Evolutionary conservation across 345 rosid genomes (phyloP).

Genomic region (Eucalyptus grandis): DNA sequence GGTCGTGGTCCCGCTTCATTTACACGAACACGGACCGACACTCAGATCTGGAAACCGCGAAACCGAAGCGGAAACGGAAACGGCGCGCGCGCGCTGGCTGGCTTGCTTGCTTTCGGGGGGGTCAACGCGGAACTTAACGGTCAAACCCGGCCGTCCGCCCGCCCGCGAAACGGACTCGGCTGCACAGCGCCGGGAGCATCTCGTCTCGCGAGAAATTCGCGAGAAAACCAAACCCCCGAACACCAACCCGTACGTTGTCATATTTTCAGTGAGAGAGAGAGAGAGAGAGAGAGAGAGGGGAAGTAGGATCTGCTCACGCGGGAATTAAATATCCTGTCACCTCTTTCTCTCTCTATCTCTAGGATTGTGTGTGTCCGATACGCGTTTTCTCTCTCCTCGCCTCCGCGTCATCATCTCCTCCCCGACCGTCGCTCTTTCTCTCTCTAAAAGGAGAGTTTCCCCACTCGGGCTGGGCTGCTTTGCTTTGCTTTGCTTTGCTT

Average conservation of each 20-base stretch:
- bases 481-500: neutral
- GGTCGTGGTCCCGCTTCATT: neutral
- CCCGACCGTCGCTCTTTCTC: neutral
- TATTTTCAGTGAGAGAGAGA: neutral
- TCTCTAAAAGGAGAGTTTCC: neutral
- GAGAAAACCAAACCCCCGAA: neutral
- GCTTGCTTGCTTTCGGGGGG: neutral
- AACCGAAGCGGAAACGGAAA: neutral
- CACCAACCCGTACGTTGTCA: neutral
- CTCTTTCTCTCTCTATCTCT: neutral
- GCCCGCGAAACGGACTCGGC: neutral
- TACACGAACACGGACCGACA: neutral
- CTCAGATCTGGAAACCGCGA: neutral
- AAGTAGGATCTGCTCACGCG: neutral
- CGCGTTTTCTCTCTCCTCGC: neutral
- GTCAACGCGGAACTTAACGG: neutral
- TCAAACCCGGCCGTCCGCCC: neutral
- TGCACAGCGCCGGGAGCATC: neutral
- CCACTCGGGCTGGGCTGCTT: neutral
- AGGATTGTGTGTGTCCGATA: neutral
- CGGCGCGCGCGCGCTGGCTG: too few species aligned
- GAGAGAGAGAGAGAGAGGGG: neutral
- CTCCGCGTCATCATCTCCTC: neutral
- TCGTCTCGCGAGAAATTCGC: neutral
- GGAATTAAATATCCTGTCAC: neutral